A percentile compares a stretch with the other conserved stretches of the same genome.
Conservation (phyloP, 2,329 filamentous ascomycete species). For the Gnomoniopsis sp. region DNA sequence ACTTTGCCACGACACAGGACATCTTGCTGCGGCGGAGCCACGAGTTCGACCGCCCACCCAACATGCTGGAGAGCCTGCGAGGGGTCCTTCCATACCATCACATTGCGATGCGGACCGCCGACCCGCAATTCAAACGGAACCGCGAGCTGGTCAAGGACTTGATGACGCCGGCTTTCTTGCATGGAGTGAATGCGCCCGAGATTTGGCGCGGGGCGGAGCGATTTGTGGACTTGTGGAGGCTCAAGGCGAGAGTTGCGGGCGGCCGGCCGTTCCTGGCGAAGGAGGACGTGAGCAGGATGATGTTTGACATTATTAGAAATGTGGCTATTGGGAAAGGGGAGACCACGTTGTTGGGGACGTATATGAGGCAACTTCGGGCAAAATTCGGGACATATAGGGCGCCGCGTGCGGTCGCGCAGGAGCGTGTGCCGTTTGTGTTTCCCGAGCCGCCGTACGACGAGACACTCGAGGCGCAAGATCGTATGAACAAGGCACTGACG, state of each 20-base stretch:
- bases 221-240: constrained; percentile 32
- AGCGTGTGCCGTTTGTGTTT: not conserved
- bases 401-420: no score
- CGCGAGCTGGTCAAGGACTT: constrained; percentile 33
- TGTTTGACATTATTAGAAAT: not conserved
- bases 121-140: constrained; percentile 29
- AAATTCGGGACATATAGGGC: not conserved
- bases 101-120: constrained; percentile 28
- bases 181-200: constrained; percentile 29
- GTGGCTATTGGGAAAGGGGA: not conserved
- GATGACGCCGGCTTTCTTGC: constrained; percentile 34
- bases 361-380: not conserved
- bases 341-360: not conserved
- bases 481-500: not conserved
- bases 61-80: constrained; percentile 16
- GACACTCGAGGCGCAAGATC: not conserved
- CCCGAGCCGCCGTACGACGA: not conserved
- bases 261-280: constrained; percentile 30
- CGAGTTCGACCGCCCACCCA: constrained; percentile 22
- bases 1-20: constrained; percentile 11
- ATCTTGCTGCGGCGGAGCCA: constrained; percentile 7
- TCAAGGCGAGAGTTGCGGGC: constrained; percentile 27
- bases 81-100: constrained; percentile 27
- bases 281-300: constrained; percentile 24
- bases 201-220: constrained; percentile 21